A percentile compares a stretch with the other conserved stretches of the same genome.
phyloP scores from a whole-genome alignment of 768 basidiomycete species.

The Boletus rubropictus region DNA sequence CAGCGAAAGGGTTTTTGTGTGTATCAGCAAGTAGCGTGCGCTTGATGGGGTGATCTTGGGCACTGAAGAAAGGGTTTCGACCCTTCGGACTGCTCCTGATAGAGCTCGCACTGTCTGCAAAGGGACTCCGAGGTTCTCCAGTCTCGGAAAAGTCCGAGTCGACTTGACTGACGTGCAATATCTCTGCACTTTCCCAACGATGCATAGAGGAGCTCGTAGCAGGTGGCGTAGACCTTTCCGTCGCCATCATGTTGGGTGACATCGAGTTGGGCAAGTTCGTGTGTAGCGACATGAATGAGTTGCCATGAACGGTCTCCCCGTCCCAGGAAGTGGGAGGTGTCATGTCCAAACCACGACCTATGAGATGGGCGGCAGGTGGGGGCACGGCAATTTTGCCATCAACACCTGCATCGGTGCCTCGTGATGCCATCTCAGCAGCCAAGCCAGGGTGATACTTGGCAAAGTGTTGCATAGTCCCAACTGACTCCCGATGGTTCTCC shows the following conservation, averaged over 20 bases:
- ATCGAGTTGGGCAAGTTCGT: slow-evolving; percentile 41
- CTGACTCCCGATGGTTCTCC: slow-evolving; percentile 31
- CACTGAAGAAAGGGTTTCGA: slow-evolving; percentile 39
- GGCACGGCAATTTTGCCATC: slow-evolving; percentile 19
- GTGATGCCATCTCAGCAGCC: slow-evolving; percentile 46
- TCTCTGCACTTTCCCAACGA: slow-evolving; percentile 67
- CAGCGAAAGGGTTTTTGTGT: slow-evolving; percentile 40
- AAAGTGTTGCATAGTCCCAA: slow-evolving; percentile 39
- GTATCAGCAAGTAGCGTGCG: slow-evolving; percentile 15
- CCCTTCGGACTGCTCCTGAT: slow-evolving; percentile 10
- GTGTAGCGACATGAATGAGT: slow-evolving; percentile 46
- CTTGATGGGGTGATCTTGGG: slow-evolving; percentile 31
- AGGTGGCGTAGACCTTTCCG: slow-evolving; percentile 59
- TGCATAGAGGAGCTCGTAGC: slow-evolving; percentile 48
- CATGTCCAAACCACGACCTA: slow-evolving; percentile 37
- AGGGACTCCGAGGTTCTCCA: slow-evolving; percentile 20
- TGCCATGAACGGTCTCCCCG: slow-evolving; percentile 39
- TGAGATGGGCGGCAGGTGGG: slow-evolving; percentile 39
- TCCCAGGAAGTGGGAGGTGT: slow-evolving; percentile 46
- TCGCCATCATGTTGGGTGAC: slow-evolving; percentile 42
- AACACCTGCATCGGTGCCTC: slow-evolving; percentile 19
- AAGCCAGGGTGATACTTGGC: slow-evolving; percentile 54
- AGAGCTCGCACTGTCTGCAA: slow-evolving; percentile 21
- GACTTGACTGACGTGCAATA: slow-evolving; percentile 38
- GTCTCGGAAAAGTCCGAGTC: slow-evolving; percentile 8